phyloP scores from a whole-genome alignment of 225 moss, liverwort and hornwort species.

The Pseudisothecium myosuroides region DNA sequence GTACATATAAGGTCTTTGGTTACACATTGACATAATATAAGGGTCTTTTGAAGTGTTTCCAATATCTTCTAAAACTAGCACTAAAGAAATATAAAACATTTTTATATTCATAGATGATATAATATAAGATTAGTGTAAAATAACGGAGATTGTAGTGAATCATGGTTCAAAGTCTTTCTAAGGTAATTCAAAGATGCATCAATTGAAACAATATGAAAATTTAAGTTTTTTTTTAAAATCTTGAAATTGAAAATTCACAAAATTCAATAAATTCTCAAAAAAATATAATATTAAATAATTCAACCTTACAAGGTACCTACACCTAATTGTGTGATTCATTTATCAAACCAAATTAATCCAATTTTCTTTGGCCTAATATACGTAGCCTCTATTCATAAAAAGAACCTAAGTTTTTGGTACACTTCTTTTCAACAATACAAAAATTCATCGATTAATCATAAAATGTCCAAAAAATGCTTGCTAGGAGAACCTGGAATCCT shows the following conservation, averaged over 20 bases:
- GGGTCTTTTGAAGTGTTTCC: background rate
- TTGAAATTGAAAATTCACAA: background rate
- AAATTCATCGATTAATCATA: background rate
- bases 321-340: background rate
- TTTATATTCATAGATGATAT: background rate
- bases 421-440: background rate
- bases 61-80: no score
- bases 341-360: background rate
- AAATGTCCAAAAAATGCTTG: background rate
- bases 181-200: background rate
- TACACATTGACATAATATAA: rapidly evolving
- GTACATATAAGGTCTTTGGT: background rate
- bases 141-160: background rate
- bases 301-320: rapidly evolving
- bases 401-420: background rate
- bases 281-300: rapidly evolving
- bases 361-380: no score
- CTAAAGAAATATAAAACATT: background rate
- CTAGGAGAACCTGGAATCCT: rapidly evolving
- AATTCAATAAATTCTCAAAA: background rate
- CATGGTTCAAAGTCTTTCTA: no score
- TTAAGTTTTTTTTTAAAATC: background rate
- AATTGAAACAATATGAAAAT: no score
- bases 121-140: background rate
- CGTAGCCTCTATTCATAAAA: background rate